Conservation (phyloP, 106 monocot species). For the Dendrobium nobile region DNA sequence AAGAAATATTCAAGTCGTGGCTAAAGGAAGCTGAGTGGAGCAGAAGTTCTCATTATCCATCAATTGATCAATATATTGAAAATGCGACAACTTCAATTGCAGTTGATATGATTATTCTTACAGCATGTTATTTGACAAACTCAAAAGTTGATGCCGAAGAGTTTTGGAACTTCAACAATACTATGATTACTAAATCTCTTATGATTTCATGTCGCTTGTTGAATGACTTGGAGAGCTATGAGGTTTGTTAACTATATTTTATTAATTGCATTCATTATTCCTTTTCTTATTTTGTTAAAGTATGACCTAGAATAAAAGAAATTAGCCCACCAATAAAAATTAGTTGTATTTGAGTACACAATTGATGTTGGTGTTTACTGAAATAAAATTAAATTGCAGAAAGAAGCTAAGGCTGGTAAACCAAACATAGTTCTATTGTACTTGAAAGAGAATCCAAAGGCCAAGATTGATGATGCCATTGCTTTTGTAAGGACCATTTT, state of each 20-base stretch:
- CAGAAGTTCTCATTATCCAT: too few species aligned
- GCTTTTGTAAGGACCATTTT: not conserved
- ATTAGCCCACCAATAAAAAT: too few species aligned
- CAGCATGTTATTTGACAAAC: not conserved
- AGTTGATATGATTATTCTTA: slow-evolving; percentile 7
- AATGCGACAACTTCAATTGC: not conserved
- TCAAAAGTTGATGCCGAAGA: too few species aligned
- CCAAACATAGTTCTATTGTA: too few species aligned
- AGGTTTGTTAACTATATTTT: not conserved
- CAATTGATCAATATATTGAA: too few species aligned
- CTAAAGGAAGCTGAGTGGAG: too few species aligned
- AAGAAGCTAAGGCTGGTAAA: too few species aligned
- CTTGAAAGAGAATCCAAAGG: not conserved
- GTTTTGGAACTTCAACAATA: not conserved
- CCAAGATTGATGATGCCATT: slow-evolving; percentile 2
- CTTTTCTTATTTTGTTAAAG: too few species aligned
- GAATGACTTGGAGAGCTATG: not conserved
- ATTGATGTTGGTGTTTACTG: too few species aligned
- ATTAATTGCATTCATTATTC: not conserved
- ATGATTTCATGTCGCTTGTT: slow-evolving; percentile 11
- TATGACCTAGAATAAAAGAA: too few species aligned
- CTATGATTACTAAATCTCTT: slow-evolving; percentile 3
- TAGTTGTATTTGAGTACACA: too few species aligned
- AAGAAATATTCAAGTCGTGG: slow-evolving; percentile 7
- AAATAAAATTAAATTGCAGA: too few species aligned